These are phyloP conservation scores for Lentinula boryana DNA, from an alignment of 768 basidiomycete species.

Conservation along the genomic window DNA sequence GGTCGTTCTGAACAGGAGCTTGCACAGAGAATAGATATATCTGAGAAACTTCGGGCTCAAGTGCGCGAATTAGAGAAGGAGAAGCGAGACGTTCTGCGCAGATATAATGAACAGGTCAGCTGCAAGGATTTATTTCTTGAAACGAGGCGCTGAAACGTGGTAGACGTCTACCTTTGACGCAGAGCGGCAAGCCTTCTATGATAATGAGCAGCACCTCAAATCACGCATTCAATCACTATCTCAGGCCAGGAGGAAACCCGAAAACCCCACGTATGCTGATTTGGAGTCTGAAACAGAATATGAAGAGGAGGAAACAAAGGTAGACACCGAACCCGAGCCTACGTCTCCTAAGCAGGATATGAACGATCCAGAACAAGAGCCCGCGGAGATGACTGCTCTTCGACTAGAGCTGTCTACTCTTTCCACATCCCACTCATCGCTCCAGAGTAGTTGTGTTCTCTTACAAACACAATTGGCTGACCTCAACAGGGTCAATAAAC, in stretches of 20 bases:
- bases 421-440: conserved; percentile 75
- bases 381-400: conserved; percentile 84
- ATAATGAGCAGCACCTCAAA: conserved; percentile 91
- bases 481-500: conserved; percentile 80
- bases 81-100: conserved; percentile 72
- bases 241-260: conserved; percentile 54
- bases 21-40: conserved; percentile 74
- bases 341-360: conserved; percentile 37
- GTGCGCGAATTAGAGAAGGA: conserved; percentile 86
- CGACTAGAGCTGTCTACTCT: conserved; percentile 81
- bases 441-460: conserved; percentile 81
- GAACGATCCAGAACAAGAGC: conserved; percentile 65
- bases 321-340: conserved; percentile 1
- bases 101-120: conserved; percentile 84
- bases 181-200: conserved; percentile 88
- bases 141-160: not conserved
- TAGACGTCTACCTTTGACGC: conserved; percentile 88
- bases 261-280: conserved; percentile 27
- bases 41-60: conserved; percentile 76
- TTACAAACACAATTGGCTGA: conserved; percentile 83
- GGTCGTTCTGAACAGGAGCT: conserved; percentile 77
- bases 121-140: not conserved
- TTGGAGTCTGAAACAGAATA: conserved; percentile 36
- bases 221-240: conserved; percentile 80
- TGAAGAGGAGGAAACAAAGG: conserved; percentile 24